Evolutionary conservation across 257 asterid genomes (phyloP).

Genomic region (Capsicum chinense): DNA sequence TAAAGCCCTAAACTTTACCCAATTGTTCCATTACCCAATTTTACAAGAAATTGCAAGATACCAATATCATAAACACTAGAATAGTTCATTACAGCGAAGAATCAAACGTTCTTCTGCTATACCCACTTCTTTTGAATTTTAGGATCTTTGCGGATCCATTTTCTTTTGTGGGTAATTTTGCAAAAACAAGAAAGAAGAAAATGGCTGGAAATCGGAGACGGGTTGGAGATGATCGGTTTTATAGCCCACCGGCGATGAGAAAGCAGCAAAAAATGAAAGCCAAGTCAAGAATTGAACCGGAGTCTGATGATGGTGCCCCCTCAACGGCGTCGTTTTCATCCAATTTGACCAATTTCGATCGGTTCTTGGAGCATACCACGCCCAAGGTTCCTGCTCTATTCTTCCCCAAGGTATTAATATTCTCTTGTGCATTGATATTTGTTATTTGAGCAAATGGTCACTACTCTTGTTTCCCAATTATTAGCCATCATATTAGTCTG

Average conservation of each 20-base stretch:
- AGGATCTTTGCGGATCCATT: slow-evolving; percentile 27
- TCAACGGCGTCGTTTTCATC: slow-evolving; percentile 24
- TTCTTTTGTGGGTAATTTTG: slow-evolving; percentile 24
- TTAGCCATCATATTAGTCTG: neutral
- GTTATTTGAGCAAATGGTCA: neutral
- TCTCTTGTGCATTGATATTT: neutral
- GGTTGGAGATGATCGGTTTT: slow-evolving; percentile 67
- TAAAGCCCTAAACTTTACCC: slow-evolving; percentile 18
- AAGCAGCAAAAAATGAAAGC: slow-evolving; percentile 43
- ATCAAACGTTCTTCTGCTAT: slow-evolving; percentile 18
- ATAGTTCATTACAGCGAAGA: neutral
- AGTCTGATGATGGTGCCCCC: slow-evolving; percentile 39
- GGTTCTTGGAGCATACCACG: slow-evolving; percentile 79
- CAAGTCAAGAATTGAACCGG: slow-evolving; percentile 38
- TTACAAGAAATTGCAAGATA: neutral
- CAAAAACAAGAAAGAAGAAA: neutral
- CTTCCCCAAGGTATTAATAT: slow-evolving; percentile 60
- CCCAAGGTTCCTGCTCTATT: slow-evolving; percentile 76
- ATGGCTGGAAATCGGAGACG: slow-evolving; percentile 42
- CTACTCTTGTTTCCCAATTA: neutral
- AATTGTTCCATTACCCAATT: neutral
- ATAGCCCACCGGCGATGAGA: slow-evolving; percentile 89
- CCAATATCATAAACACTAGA: neutral
- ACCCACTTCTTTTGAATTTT: slow-evolving; percentile 18
- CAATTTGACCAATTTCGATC: slow-evolving; percentile 66